Conservation (phyloP, 2,329 filamentous ascomycete species). For the Alternaria solani region DNA sequence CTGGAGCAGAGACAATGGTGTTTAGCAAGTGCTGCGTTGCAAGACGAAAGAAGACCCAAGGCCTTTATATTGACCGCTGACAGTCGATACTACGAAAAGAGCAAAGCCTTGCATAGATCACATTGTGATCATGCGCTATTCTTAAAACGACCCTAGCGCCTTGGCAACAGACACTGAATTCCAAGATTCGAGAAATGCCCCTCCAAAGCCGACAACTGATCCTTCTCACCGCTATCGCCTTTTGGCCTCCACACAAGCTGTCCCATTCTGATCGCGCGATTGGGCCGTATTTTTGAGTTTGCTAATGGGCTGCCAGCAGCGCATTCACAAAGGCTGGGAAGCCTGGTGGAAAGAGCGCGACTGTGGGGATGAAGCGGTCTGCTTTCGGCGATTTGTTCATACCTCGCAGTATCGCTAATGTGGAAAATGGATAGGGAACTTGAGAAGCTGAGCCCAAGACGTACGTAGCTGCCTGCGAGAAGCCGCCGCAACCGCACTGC, state of each 20-base stretch:
- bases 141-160: not conserved
- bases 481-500: slow-evolving; percentile 20
- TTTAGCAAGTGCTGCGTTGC: not conserved
- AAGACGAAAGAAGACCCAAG: not conserved
- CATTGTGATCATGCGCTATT: not conserved
- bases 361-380: slow-evolving; percentile 19
- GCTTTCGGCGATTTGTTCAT: slow-evolving; percentile 14
- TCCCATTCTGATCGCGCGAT: slow-evolving; percentile 2
- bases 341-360: slow-evolving; percentile 12
- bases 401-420: slow-evolving; percentile 31
- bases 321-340: slow-evolving; percentile 12
- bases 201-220: slow-evolving; percentile 10
- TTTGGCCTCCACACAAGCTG: slow-evolving; percentile 5
- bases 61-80: not conserved
- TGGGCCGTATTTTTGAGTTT: not conserved
- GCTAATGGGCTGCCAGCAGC: slow-evolving; percentile 1
- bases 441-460: slow-evolving; percentile 1
- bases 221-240: slow-evolving; percentile 23
- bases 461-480: not conserved
- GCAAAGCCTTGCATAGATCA: slow-evolving; percentile 2
- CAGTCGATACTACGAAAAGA: not conserved
- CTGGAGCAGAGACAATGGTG: not conserved
- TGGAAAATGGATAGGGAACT: slow-evolving; percentile 16
- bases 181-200: slow-evolving; percentile 12
- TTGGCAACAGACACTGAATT: slow-evolving; percentile 12